Base-by-base conservation (phyloP, 495 filamentous ascomycete genomes). In the Letharia columbiana region DNA sequence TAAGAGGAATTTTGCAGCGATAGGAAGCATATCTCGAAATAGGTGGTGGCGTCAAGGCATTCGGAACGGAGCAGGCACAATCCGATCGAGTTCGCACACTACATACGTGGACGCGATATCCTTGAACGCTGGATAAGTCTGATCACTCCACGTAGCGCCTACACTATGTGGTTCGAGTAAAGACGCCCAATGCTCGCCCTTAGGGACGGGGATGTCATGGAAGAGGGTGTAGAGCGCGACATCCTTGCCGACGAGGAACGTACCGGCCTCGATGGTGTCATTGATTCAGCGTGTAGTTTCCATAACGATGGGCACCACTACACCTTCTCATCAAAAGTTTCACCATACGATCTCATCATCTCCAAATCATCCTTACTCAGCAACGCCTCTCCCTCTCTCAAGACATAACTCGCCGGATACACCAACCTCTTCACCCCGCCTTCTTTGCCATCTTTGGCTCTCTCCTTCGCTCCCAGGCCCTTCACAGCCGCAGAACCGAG, bases 151-250 rank as follows among this genome's bases (percentile, higher is more conserved):
- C n/a, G n/a, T n/a, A n/a, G n/a, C n/a, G n/a, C n/a, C n/a, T n/a
- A n/a, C n/a, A n/a, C n/a, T n/a, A n/a, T n/a, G n/a, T n/a, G n/a
- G n/a, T n/a, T n/a, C n/a, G n/a, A n/a, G n/a, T n/a, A n/a, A n/a
- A n/a, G n/a, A n/a, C n/a, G n/a, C n/a, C n/a, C n/a, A n/a, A n/a
- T n/a, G n/a, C n/a, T n/a, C n/a, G n/a, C n/a, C n/a, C n/a, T n/a
- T n/a, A n/a, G n/a, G n/a, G n/a, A n/a, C n/a, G n/a, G 57, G 57
- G 31, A 60, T 20, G 31, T 60, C 57, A 20, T 60, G 57, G 57
- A 60, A 60, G 28, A 60, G 15, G 6, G n/a, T 20, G 57, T 18
- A 18, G 31, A 41, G 15, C 1, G 57, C 57, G 57, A 18, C 33
- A 20, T 37, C 33, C 11, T 37, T 37, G 11, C 57, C n/a, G 7